These are phyloP conservation scores for Sphaceloma murrayae DNA, from an alignment of 2,329 filamentous ascomycete genomes.

Conservation along the genomic window DNA sequence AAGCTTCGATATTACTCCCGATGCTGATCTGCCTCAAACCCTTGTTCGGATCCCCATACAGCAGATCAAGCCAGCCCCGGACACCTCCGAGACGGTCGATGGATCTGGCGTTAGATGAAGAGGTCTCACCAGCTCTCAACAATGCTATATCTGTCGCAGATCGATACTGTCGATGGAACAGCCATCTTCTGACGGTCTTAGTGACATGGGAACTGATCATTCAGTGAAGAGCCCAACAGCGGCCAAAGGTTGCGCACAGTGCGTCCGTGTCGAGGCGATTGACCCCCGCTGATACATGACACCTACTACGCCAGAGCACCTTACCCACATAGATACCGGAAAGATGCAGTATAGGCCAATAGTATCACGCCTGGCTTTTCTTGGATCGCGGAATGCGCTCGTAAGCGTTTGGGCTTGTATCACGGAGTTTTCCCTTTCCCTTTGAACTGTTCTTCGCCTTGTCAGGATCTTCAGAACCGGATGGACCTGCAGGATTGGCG, in stretches of 20 bases:
- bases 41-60: slow-evolving; percentile 78
- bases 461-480: neutral
- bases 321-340: too few species aligned
- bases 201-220: too few species aligned
- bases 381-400: slow-evolving; percentile 57
- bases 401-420: slow-evolving; percentile 70
- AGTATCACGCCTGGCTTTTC: slow-evolving; percentile 20
- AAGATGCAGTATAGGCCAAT: neutral
- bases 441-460: slow-evolving; percentile 27
- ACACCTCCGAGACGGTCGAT: slow-evolving; percentile 24
- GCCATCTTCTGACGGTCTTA: too few species aligned
- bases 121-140: too few species aligned
- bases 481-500: slow-evolving; percentile 26
- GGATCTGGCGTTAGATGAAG: slow-evolving; percentile 17
- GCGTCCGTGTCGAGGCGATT: too few species aligned
- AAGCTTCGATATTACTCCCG: slow-evolving; percentile 35
- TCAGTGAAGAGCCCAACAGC: too few species aligned
- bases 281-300: too few species aligned
- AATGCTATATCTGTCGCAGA: too few species aligned
- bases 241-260: too few species aligned
- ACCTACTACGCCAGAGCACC: too few species aligned
- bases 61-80: slow-evolving; percentile 38
- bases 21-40: slow-evolving; percentile 61
- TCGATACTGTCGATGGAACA: too few species aligned
- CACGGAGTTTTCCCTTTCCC: slow-evolving; percentile 36